A percentile compares a stretch with the other conserved stretches of the same genome.
Conservation (phyloP, 1,139 yeast genomes). For the Suhomyces bribrorum region DNA sequence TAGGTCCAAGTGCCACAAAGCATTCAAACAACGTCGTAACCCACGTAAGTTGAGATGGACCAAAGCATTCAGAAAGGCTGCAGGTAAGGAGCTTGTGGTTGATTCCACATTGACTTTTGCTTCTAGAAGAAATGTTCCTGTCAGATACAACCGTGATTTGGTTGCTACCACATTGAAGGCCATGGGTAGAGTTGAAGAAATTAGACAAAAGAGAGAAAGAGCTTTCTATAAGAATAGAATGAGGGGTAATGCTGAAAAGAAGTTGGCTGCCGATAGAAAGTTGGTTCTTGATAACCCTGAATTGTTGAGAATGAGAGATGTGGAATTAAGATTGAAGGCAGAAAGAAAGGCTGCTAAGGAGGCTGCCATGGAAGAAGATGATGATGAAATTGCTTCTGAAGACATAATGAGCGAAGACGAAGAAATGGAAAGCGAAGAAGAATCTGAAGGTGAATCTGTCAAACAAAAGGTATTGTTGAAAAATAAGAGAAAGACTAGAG, state of each 20-base stretch:
- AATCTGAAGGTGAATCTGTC: constrained; percentile 42
- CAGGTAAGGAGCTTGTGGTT: constrained; percentile 97
- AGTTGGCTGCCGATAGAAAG: constrained; percentile 82
- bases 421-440: constrained; percentile 48
- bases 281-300: constrained; percentile 88
- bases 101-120: constrained; percentile 96
- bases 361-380: constrained; percentile 50
- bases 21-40: constrained; percentile 97
- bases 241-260: constrained; percentile 93
- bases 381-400: constrained; percentile 41
- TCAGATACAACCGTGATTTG: constrained; percentile 93
- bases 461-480: constrained; percentile 78
- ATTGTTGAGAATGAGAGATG: constrained; percentile 87
- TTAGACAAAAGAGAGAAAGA: constrained; percentile 93
- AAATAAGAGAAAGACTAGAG: constrained; percentile 57
- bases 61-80: constrained; percentile 98
- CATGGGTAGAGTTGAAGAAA: constrained; percentile 94
- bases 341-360: constrained; percentile 69
- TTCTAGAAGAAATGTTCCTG: constrained; percentile 96
- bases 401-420: constrained; percentile 38
- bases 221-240: constrained; percentile 99
- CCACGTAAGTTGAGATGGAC: constrained; percentile 99
- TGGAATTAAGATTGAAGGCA: constrained; percentile 79
- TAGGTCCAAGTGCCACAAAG: constrained; percentile 96
- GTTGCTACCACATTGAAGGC: constrained; percentile 93